phyloP scores from a whole-genome alignment of 257 asterid species.

The Paraleonurus japonicus region DNA sequence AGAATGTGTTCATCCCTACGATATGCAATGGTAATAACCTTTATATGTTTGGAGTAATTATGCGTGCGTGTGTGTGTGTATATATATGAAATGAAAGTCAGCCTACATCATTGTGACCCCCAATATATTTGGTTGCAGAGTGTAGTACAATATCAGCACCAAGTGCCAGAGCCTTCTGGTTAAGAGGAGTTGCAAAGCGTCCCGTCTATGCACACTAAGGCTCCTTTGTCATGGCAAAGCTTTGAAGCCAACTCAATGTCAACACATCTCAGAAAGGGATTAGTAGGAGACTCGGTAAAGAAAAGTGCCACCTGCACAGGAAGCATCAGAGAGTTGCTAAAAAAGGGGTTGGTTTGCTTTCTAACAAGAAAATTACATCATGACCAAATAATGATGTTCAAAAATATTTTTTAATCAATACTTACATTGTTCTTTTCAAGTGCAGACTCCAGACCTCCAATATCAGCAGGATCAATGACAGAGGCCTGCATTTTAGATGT shows the following conservation, averaged over 20 bases:
- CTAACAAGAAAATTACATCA: conserved; percentile 11
- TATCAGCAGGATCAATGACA: conserved; percentile 91
- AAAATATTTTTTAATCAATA: not conserved
- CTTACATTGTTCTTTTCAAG: conserved; percentile 62
- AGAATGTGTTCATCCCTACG: not conserved
- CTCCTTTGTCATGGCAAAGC: conserved; percentile 87
- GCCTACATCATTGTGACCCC: conserved; percentile 89
- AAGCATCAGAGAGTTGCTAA: conserved; percentile 66
- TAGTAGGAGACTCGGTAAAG: conserved; percentile 93
- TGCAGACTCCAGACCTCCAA: conserved; percentile 74
- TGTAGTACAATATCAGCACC: conserved; percentile 93
- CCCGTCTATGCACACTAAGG: conserved; percentile 78
- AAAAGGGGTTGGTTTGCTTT: conserved; percentile 41
- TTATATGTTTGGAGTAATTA: not conserved
- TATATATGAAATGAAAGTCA: not conserved
- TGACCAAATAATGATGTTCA: not conserved
- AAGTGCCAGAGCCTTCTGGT: conserved; percentile 81
- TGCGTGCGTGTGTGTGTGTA: not conserved
- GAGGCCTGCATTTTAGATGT: conserved; percentile 58
- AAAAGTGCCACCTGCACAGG: conserved; percentile 66
- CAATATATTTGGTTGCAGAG: conserved; percentile 83
- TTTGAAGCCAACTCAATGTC: conserved; percentile 89
- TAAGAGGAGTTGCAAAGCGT: conserved; percentile 91
- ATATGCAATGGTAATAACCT: not conserved
- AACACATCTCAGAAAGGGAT: conserved; percentile 89